A percentile compares a stretch with the other conserved stretches of the same genome.
Evolutionary conservation across 1,139 yeast species (phyloP).

Genomic region (Hansenula sp.): DNA sequence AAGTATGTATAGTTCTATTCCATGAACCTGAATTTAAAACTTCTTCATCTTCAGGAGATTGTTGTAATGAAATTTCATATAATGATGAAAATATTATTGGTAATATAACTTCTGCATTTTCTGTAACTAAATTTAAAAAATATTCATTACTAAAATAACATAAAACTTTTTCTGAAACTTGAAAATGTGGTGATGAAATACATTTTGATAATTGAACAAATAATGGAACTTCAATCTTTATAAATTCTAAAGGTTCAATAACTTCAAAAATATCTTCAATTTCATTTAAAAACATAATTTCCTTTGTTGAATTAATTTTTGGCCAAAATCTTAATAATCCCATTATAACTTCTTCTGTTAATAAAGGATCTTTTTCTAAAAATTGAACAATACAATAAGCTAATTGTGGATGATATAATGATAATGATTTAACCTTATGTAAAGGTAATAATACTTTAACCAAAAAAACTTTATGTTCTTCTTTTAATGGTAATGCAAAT

Average conservation of each 20-base stretch:
- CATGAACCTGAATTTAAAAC: conserved; percentile 46
- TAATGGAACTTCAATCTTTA: conserved; percentile 87
- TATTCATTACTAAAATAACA: conserved; percentile 95
- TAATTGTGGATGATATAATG: conserved; percentile 91
- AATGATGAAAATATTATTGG: conserved; percentile 91
- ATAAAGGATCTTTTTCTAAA: conserved; percentile 84
- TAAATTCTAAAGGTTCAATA: conserved; percentile 89
- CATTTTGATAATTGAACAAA: conserved; percentile 94
- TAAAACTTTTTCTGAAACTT: conserved; percentile 92
- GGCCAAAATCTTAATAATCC: conserved; percentile 97
- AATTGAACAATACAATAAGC: conserved; percentile 97
- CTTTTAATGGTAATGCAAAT: conserved; percentile 93
- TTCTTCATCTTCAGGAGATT: conserved; percentile 28
- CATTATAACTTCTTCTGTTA: conserved; percentile 94
- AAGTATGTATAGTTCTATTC: conserved; percentile 90
- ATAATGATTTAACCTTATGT: conserved; percentile 85
- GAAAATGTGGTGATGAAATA: conserved; percentile 93
- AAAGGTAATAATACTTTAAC: conserved; percentile 87
- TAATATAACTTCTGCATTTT: conserved; percentile 83
- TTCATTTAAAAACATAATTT: conserved; percentile 92
- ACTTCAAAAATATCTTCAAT: conserved; percentile 96
- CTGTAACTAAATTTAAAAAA: conserved; percentile 84
- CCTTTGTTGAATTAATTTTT: conserved; percentile 90
- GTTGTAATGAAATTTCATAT: conserved; percentile 61
- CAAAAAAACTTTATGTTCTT: conserved; percentile 90